phyloP scores from a whole-genome alignment of 345 rosid genomes.

The Orychophragmus violaceus region DNA sequence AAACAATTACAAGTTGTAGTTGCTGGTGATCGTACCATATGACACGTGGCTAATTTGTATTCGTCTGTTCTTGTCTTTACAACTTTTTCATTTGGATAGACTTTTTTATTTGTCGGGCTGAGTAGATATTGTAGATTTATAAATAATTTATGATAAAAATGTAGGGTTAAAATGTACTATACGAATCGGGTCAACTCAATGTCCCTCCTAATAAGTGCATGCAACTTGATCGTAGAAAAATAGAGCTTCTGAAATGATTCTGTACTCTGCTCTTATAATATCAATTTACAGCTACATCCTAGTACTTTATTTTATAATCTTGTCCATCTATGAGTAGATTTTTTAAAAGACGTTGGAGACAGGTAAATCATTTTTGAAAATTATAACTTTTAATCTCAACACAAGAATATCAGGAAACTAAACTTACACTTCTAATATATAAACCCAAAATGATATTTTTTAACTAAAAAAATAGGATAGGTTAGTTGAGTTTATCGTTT shows the following conservation, averaged over 20 bases:
- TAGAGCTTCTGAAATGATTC: constrained; percentile 29
- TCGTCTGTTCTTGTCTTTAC: background rate
- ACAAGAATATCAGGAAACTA: background rate
- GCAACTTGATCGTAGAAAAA: constrained; percentile 30
- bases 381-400: too few species aligned
- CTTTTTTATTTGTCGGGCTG: constrained; percentile 7
- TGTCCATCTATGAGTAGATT: constrained; percentile 5
- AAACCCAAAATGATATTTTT: too few species aligned
- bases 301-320: constrained; percentile 17
- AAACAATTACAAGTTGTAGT: constrained; percentile 16
- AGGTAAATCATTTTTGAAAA: background rate
- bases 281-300: constrained; percentile 20
- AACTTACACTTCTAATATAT: too few species aligned
- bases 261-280: constrained; percentile 13
- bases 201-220: constrained; percentile 1
- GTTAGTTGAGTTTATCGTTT: background rate
- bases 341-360: background rate
- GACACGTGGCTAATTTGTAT: background rate
- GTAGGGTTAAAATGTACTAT: constrained; percentile 6
- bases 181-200: constrained; percentile 25
- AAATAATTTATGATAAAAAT: background rate
- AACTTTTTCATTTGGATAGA: constrained; percentile 18
- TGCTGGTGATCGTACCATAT: background rate
- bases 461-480: background rate
- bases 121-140: background rate